A percentile compares a stretch with the other conserved stretches of the same genome.
Evolutionary conservation across 2,329 filamentous ascomycete species (phyloP).

Genomic region (Aotearoamyces nothofagi): DNA sequence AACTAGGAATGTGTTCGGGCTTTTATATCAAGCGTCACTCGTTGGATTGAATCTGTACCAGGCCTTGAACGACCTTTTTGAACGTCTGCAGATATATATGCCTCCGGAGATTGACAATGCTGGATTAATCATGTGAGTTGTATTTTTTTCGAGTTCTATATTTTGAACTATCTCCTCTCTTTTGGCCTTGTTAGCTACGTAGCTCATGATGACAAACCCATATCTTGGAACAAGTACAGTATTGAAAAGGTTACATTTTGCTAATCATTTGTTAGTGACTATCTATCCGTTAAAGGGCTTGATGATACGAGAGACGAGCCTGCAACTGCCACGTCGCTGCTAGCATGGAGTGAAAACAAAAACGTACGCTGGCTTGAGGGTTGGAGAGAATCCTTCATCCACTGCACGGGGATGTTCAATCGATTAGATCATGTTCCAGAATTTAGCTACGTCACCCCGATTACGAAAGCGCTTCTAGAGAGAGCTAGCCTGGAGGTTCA

Average conservation of each 20-base stretch:
- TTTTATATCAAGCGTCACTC: slow-evolving; percentile 47
- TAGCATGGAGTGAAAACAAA: slow-evolving; percentile 50
- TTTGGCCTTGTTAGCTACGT: no score
- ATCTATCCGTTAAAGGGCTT: slow-evolving; percentile 40
- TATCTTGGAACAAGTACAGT: no score
- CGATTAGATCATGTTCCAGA: slow-evolving; percentile 35
- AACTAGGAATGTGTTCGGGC: slow-evolving; percentile 53
- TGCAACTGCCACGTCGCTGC: slow-evolving; percentile 40
- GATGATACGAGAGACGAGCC: slow-evolving; percentile 49
- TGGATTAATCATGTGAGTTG: slow-evolving; percentile 33
- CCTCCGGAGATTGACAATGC: slow-evolving; percentile 39
- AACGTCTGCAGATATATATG: slow-evolving; percentile 43
- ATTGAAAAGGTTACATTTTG: no score
- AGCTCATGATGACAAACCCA: no score
- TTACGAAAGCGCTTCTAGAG: slow-evolving; percentile 47
- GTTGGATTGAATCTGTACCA: slow-evolving; percentile 50
- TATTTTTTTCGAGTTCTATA: neutral
- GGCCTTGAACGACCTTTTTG: slow-evolving; percentile 45
- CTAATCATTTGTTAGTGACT: no score
- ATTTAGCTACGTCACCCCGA: slow-evolving; percentile 41
- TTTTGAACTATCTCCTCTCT: no score
- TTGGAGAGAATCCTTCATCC: slow-evolving; percentile 52
- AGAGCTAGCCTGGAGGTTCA: slow-evolving; percentile 45
- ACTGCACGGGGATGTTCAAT: slow-evolving; percentile 48
- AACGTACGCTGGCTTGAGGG: slow-evolving; percentile 47